A percentile compares a stretch with the other conserved stretches of the same genome.
Evolutionary conservation across 441 rosid genomes (phyloP).

Genomic region (Erysimum cheiri): DNA sequence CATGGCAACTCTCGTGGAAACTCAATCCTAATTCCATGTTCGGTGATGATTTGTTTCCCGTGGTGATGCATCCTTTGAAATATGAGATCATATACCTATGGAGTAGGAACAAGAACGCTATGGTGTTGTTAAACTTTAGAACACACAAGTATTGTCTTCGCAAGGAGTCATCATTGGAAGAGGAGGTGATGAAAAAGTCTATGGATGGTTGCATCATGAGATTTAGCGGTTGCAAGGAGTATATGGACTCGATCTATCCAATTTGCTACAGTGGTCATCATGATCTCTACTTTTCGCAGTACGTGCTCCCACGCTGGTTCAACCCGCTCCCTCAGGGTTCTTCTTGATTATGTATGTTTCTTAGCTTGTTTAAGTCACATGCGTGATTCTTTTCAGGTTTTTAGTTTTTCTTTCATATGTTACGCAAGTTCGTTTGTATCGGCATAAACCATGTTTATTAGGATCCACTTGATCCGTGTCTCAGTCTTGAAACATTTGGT

Average conservation of each 20-base stretch:
- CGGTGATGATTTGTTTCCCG: no score
- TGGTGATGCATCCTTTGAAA: no score
- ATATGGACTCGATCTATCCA: neutral
- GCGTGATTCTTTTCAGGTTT: neutral
- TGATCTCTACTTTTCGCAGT: constrained; percentile 7
- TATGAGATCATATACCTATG: no score
- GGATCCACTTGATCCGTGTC: neutral
- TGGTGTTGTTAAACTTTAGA: no score
- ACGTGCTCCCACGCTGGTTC: constrained; percentile 9
- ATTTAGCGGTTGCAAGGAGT: neutral
- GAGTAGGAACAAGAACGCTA: no score
- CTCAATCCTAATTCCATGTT: no score
- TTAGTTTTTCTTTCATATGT: neutral
- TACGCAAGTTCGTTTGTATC: neutral
- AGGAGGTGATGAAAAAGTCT: no score
- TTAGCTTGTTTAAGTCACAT: neutral
- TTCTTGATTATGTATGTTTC: constrained; percentile 10
- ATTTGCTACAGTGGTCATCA: neutral
- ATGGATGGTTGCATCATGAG: neutral
- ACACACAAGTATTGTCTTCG: no score
- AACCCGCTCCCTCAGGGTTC: constrained; percentile 11
- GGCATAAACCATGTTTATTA: neutral
- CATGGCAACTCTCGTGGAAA: no score
- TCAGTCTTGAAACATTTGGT: no score
- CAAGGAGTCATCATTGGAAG: no score